Percentiles rank a stretch among this genome's conserved stretches.
Conservation (phyloP, 1,284 basidiomycete species). For the Vanrija sp. region DNA sequence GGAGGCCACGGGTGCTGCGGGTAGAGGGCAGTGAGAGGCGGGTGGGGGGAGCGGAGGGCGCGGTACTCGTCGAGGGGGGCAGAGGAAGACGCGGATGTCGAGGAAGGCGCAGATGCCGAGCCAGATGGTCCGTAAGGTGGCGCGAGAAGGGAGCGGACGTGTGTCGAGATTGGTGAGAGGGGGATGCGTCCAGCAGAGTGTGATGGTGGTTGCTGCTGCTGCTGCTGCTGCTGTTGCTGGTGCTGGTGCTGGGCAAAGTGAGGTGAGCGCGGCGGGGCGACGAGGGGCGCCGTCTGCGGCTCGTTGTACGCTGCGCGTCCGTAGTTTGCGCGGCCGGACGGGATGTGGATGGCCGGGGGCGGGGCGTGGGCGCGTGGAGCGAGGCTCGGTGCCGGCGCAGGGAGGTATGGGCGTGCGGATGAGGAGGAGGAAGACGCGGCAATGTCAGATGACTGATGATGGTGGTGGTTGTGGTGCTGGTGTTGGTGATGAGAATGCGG, state of each 20-base stretch:
- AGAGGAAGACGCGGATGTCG: conserved; percentile 12
- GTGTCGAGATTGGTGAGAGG: not conserved
- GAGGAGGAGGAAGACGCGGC: not conserved
- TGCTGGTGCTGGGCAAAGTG: not conserved
- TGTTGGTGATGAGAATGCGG: not conserved
- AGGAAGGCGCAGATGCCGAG: not conserved
- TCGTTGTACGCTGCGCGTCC: not conserved
- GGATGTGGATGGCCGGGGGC: conserved; percentile 13
- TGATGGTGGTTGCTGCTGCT: conserved; percentile 3
- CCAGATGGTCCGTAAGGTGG: not conserved
- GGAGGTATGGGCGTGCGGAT: conserved; percentile 3
- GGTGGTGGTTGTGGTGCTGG: not conserved
- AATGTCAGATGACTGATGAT: not conserved
- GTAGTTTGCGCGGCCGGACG: not conserved
- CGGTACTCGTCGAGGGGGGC: conserved; percentile 23
- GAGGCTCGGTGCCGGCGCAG: conserved; percentile 8
- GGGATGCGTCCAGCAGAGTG: not conserved
- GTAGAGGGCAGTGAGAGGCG: conserved; percentile 38
- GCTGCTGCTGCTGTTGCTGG: not conserved
- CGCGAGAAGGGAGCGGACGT: not conserved
- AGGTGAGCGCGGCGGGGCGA: conserved; percentile 6
- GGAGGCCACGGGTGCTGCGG: conserved; percentile 20
- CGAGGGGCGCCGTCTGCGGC: conserved; percentile 11
- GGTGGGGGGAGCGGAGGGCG: conserved; percentile 40
- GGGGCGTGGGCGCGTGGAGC: conserved; percentile 10